A percentile compares a stretch with the other conserved stretches of the same genome.
These are phyloP conservation scores for Suillus fuscotomentosus DNA, from an alignment of 768 basidiomycete genomes.

Conservation along the genomic window DNA sequence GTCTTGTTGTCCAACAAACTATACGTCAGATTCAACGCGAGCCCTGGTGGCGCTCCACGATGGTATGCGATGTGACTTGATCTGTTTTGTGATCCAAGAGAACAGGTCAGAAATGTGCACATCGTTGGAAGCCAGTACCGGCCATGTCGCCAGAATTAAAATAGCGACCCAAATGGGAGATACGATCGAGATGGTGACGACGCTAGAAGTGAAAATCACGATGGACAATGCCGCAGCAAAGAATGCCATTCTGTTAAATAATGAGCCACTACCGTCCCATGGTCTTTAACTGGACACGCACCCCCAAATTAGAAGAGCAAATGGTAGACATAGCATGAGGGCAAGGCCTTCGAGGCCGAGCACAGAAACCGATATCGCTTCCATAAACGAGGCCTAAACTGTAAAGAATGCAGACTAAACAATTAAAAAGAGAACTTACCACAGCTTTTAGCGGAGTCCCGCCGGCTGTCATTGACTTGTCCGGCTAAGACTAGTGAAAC, in stretches of 20 bases:
- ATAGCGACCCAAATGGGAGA: conserved; percentile 7
- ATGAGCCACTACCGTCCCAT: neutral
- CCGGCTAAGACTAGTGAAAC: conserved; percentile 33
- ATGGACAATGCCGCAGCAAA: conserved; percentile 7
- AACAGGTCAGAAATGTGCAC: neutral
- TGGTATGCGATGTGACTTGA: neutral
- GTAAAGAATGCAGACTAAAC: neutral
- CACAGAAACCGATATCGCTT: conserved; percentile 2
- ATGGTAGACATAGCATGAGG: conserved; percentile 32
- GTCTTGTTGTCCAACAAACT: neutral
- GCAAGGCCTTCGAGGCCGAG: conserved; percentile 24
- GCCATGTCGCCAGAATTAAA: conserved; percentile 1
- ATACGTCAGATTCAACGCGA: neutral
- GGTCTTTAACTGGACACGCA: neutral
- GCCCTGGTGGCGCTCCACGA: neutral
- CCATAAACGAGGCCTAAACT: conserved; percentile 8
- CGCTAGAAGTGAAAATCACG: conserved; percentile 1
- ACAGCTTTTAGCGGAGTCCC: conserved; percentile 5
- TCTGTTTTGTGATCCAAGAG: neutral
- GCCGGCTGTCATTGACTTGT: conserved; percentile 27
- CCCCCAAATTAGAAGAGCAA: conserved; percentile 30
- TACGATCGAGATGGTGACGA: neutral
- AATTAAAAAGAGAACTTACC: conserved; percentile 1
- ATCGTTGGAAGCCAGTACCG: conserved; percentile 27
- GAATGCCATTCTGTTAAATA: conserved; percentile 4